A percentile compares a stretch with the other conserved stretches of the same genome.
Evolutionary conservation across 345 rosid genomes (phyloP).

Genomic region (Moricandia moricandioides): DNA sequence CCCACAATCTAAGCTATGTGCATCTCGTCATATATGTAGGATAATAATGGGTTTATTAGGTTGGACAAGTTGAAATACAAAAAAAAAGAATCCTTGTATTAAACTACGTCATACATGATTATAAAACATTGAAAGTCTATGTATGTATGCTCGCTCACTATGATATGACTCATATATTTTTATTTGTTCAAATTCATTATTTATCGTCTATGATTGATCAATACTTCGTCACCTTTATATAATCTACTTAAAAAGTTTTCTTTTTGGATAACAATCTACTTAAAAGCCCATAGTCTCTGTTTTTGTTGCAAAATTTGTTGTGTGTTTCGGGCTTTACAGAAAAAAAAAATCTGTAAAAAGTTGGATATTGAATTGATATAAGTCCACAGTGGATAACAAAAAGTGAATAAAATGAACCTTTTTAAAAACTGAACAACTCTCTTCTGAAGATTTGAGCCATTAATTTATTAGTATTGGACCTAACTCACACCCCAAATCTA

Average conservation of each 20-base stretch:
- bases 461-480: no score
- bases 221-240: background rate
- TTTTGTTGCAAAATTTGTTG: background rate
- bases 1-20: background rate
- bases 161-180: background rate
- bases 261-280: no score
- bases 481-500: no score
- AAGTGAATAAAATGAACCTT: background rate
- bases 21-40: background rate
- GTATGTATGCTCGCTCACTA: background rate
- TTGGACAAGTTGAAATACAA: background rate
- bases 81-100: background rate
- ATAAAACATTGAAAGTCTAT: background rate
- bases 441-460: background rate
- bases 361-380: background rate
- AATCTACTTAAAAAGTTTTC: background rate
- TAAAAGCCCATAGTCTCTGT: background rate
- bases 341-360: background rate
- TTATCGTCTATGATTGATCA: background rate
- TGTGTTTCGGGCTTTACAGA: background rate
- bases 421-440: no score
- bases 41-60: background rate
- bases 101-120: slow-evolving; percentile 2
- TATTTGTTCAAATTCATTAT: background rate
- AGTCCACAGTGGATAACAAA: background rate